Percentiles rank a stretch among this genome's conserved stretches.
These are phyloP conservation scores for Gossypium trilobum DNA, from an alignment of 441 rosid genomes.

Conservation along the genomic window DNA sequence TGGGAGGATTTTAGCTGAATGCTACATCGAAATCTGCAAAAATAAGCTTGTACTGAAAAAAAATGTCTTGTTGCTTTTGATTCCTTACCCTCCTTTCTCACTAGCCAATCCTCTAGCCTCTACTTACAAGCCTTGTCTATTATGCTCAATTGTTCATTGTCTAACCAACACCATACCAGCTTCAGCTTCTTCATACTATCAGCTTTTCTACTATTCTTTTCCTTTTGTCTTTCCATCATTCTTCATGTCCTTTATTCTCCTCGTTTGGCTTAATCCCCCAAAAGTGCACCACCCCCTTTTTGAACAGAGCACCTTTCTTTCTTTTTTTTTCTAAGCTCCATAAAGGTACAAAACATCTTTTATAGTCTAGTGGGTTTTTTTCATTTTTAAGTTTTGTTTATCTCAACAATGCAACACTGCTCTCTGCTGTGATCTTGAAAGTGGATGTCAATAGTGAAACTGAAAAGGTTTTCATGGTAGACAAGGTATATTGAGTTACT, in stretches of 20 bases:
- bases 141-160: constrained; percentile 16
- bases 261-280: constrained; percentile 6
- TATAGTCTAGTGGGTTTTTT: constrained; percentile 9
- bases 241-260: neutral
- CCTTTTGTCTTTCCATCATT: neutral
- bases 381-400: neutral
- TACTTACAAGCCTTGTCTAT: constrained; percentile 14
- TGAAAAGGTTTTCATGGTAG: constrained; percentile 34
- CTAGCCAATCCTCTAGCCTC: neutral
- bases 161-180: constrained; percentile 17
- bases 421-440: constrained; percentile 31
- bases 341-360: neutral
- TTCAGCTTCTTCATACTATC: constrained; percentile 8
- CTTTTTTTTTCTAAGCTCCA: neutral
- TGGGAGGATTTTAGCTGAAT: neutral
- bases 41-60: neutral
- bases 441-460: constrained; percentile 47
- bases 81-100: constrained; percentile 9
- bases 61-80: neutral
- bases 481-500: constrained; percentile 31
- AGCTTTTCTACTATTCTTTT: constrained; percentile 4
- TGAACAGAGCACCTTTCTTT: constrained; percentile 6
- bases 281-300: constrained; percentile 13
- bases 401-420: constrained; percentile 30
- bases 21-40: neutral